These are phyloP conservation scores for Pythium pyrilobum DNA, from an alignment of 352 stramenopile genomes.

Conservation along the genomic window DNA sequence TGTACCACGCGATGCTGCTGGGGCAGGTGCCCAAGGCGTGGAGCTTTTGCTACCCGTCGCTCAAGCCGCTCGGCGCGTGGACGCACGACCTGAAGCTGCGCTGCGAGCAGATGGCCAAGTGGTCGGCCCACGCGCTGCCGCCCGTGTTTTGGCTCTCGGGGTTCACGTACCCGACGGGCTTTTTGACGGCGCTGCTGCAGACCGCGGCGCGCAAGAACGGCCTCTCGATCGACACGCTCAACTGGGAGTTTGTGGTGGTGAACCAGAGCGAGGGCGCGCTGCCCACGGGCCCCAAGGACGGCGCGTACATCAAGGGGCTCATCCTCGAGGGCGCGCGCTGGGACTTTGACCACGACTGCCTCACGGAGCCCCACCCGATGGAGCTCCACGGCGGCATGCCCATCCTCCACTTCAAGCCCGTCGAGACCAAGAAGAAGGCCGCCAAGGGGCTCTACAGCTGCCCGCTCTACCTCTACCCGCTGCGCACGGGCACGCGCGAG, in stretches of 20 bases:
- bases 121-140: slow-evolving; percentile 81
- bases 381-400: slow-evolving; percentile 89
- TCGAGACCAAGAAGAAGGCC: slow-evolving; percentile 93
- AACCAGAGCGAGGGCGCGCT: slow-evolving; percentile 86
- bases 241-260: slow-evolving; percentile 93
- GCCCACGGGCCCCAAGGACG: slow-evolving; percentile 78
- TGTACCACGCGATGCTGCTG: slow-evolving; percentile 89
- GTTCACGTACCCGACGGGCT: slow-evolving; percentile 96
- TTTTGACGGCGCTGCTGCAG: slow-evolving; percentile 95
- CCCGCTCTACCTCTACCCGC: slow-evolving; percentile 94
- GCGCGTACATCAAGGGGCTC: slow-evolving; percentile 89
- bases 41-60: slow-evolving; percentile 92
- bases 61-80: slow-evolving; percentile 93
- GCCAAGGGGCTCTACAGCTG: slow-evolving; percentile 92
- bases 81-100: slow-evolving; percentile 88
- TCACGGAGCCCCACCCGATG: slow-evolving; percentile 90
- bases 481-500: slow-evolving; percentile 93
- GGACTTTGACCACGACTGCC: slow-evolving; percentile 89
- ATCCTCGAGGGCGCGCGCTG: slow-evolving; percentile 91
- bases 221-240: slow-evolving; percentile 93
- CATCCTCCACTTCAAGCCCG: slow-evolving; percentile 94
- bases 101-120: slow-evolving; percentile 89
- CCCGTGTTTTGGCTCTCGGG: slow-evolving; percentile 93
- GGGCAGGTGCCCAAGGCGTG: slow-evolving; percentile 87
- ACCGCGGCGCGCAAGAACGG: slow-evolving; percentile 93